These are phyloP conservation scores for Aspergillus fischeri DNA, from an alignment of 2,329 filamentous ascomycete genomes.

Conservation along the genomic window DNA sequence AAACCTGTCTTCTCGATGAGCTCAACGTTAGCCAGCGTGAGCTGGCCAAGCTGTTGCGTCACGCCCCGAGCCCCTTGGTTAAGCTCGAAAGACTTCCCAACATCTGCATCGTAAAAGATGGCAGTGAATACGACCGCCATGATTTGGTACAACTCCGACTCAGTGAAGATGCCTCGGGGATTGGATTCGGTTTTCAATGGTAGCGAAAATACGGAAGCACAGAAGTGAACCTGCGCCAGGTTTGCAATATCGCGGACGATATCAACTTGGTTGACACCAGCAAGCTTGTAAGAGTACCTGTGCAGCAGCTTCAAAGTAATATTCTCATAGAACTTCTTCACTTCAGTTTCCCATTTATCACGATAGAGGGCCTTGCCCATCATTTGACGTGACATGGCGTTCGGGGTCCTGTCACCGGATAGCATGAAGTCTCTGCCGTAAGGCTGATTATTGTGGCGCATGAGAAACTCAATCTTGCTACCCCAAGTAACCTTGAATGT, in stretches of 20 bases:
- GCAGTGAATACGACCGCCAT: slow-evolving; percentile 51
- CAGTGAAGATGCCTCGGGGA: slow-evolving; percentile 50
- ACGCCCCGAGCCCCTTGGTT: slow-evolving; percentile 46
- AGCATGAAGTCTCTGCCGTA: slow-evolving; percentile 47
- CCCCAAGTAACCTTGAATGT: slow-evolving; percentile 47
- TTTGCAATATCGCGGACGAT: slow-evolving; percentile 51
- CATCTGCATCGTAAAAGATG: slow-evolving; percentile 54
- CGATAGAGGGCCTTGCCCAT: slow-evolving; percentile 43
- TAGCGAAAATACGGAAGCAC: slow-evolving; percentile 51
- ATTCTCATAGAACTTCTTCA: slow-evolving; percentile 46
- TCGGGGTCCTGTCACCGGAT: slow-evolving; percentile 41
- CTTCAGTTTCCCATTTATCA: slow-evolving; percentile 44
- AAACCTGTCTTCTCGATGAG: slow-evolving; percentile 41
- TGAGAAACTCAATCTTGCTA: slow-evolving; percentile 42
- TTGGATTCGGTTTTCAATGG: slow-evolving; percentile 52
- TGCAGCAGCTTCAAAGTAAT: slow-evolving; percentile 44
- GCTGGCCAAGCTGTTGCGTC: slow-evolving; percentile 47
- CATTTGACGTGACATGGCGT: slow-evolving; percentile 41
- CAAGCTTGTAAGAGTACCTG: slow-evolving; percentile 45
- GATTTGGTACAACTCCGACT: slow-evolving; percentile 52
- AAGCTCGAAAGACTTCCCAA: slow-evolving; percentile 50
- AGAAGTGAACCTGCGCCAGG: slow-evolving; percentile 52
- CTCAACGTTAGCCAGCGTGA: slow-evolving; percentile 48
- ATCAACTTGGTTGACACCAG: slow-evolving; percentile 44
- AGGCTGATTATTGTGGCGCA: slow-evolving; percentile 34